A percentile compares a stretch with the other conserved stretches of the same genome.
phyloP scores from a whole-genome alignment of 2,329 filamentous ascomycete genomes.

The Podosphaera leucotricha region DNA sequence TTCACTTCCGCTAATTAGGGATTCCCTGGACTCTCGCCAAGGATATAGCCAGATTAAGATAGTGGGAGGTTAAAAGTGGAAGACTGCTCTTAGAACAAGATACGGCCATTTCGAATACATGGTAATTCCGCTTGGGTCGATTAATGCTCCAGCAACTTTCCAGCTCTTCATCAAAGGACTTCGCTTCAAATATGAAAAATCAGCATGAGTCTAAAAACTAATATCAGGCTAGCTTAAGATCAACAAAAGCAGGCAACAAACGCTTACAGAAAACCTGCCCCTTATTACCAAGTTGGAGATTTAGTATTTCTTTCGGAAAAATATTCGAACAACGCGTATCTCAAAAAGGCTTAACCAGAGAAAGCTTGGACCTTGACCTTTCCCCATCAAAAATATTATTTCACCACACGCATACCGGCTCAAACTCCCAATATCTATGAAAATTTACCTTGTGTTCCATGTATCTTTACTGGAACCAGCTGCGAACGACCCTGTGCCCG shows the following conservation, averaged over 20 bases:
- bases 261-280: neutral
- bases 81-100: neutral
- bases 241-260: neutral
- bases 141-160: neutral
- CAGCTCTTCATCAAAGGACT: neutral
- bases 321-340: slow-evolving; percentile 1
- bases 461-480: slow-evolving; percentile 2
- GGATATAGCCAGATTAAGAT: neutral
- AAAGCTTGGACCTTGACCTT: slow-evolving; percentile 2
- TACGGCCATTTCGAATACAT: neutral
- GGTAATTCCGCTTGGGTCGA: neutral
- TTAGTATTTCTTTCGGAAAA: slow-evolving; percentile 1
- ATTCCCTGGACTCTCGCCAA: neutral
- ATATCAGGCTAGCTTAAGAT: neutral
- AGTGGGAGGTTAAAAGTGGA: slow-evolving; percentile 1
- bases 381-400: neutral
- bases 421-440: neutral
- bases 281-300: neutral
- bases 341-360: neutral
- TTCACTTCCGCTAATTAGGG: neutral
- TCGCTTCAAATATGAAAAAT: neutral
- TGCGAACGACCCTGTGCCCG: neutral
- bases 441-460: slow-evolving; percentile 2
- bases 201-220: neutral
- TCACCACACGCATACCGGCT: neutral